Percentiles rank a stretch among this genome's conserved stretches.
These are phyloP conservation scores for Pythium myriotylum DNA, from an alignment of 352 stramenopile species.

Conservation along the genomic window DNA sequence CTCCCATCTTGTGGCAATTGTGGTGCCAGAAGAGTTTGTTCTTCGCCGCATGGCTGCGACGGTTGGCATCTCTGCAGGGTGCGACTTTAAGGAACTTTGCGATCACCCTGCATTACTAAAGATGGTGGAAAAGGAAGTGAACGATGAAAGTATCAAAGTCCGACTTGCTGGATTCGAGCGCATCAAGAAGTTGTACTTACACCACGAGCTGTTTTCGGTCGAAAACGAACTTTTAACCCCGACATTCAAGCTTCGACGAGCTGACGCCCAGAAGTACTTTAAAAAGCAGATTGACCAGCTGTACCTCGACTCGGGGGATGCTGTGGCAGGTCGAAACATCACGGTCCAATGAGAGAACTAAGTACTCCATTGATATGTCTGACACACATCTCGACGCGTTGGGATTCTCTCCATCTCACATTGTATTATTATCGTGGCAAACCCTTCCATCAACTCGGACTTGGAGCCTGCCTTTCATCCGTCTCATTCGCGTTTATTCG, in stretches of 20 bases:
- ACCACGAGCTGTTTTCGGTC: constrained; percentile 90
- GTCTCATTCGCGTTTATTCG: constrained; percentile 26
- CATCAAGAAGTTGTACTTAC: constrained; percentile 90
- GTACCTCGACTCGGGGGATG: constrained; percentile 65
- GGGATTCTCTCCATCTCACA: background rate
- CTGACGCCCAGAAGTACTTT: constrained; percentile 60
- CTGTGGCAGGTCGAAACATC: constrained; percentile 40
- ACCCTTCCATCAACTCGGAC: too few relatives aligned
- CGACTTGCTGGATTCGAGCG: constrained; percentile 94
- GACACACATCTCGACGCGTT: too few relatives aligned
- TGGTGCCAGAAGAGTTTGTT: constrained; percentile 81
- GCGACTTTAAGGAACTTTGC: constrained; percentile 48
- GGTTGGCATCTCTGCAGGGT: constrained; percentile 34
- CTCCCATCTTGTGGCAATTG: constrained; percentile 93
- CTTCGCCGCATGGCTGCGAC: constrained; percentile 39
- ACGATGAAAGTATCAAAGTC: constrained; percentile 47
- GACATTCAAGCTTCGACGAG: constrained; percentile 96
- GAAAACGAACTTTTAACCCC: constrained; percentile 96
- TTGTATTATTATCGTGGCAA: constrained; percentile 5
- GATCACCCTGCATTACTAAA: constrained; percentile 49
- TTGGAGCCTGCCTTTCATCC: too few relatives aligned
- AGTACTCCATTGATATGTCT: background rate
- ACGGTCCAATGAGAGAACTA: constrained; percentile 19
- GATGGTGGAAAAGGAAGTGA: constrained; percentile 52
- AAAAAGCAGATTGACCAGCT: constrained; percentile 72